These are phyloP conservation scores for Cicer yamashitae DNA, from an alignment of 306 rosid genomes.

Conservation along the genomic window DNA sequence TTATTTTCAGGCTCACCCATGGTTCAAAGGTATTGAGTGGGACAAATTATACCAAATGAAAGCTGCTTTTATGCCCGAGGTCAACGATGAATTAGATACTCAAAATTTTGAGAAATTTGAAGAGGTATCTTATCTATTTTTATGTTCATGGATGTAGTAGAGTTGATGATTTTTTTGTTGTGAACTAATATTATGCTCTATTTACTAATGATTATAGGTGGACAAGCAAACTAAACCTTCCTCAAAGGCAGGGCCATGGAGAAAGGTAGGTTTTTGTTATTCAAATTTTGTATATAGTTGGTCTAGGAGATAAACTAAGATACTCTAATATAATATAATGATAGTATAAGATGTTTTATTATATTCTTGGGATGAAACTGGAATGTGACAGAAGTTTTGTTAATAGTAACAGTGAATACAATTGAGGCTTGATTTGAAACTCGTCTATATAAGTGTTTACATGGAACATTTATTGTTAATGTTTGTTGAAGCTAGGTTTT, in stretches of 20 bases:
- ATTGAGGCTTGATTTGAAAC: constrained; percentile 22
- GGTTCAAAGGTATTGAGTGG: constrained; percentile 84
- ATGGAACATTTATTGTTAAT: constrained; percentile 16
- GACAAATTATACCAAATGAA: constrained; percentile 80
- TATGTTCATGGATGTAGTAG: constrained; percentile 24
- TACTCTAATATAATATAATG: no score
- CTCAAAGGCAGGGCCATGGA: constrained; percentile 95
- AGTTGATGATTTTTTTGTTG: constrained; percentile 42
- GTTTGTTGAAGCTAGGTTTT: constrained; percentile 36
- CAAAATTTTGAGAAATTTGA: constrained; percentile 88
- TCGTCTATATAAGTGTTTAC: constrained; percentile 2
- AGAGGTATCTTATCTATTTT: constrained; percentile 60
- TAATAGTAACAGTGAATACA: constrained; percentile 11
- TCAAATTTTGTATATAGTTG: constrained; percentile 31
- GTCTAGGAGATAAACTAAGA: not conserved
- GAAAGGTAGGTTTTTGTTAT: constrained; percentile 77
- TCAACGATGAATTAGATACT: constrained; percentile 86
- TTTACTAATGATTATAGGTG: constrained; percentile 56
- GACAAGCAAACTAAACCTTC: constrained; percentile 76
- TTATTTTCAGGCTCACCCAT: constrained; percentile 74
- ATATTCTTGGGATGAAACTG: constrained; percentile 17
- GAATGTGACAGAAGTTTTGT: constrained; percentile 5
- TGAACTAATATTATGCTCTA: constrained; percentile 34
- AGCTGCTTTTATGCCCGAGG: constrained; percentile 89
- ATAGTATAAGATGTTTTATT: not conserved